Evolutionary conservation across 1,284 basidiomycete species (phyloP).

Genomic region (Cutaneotrichosporon cavernicola): DNA sequence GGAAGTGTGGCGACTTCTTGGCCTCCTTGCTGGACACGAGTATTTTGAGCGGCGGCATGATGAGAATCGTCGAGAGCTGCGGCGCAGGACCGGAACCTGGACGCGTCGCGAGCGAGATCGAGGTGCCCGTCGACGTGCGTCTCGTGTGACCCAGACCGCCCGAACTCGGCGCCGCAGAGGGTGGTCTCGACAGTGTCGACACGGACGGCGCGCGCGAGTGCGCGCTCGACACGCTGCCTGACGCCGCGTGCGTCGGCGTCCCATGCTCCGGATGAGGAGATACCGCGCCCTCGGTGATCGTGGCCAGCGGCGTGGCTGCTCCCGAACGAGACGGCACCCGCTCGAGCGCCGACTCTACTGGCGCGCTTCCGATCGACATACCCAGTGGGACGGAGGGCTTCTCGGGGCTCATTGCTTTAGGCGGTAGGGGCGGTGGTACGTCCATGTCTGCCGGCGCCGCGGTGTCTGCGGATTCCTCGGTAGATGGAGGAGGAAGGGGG

Average conservation of each 20-base stretch:
- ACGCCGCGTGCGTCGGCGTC: slow-evolving; percentile 8
- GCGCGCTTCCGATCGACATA: slow-evolving; percentile 6
- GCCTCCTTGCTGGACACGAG: slow-evolving; percentile 88
- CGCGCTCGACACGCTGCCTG: slow-evolving; percentile 13
- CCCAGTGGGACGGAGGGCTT: slow-evolving; percentile 13
- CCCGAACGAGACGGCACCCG: neutral
- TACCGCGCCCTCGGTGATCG: neutral
- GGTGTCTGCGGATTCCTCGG: neutral
- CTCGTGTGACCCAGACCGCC: slow-evolving; percentile 33
- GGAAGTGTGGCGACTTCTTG: slow-evolving; percentile 73
- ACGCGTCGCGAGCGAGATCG: slow-evolving; percentile 36
- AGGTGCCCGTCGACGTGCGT: slow-evolving; percentile 38
- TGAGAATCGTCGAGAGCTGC: slow-evolving; percentile 55
- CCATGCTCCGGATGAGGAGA: slow-evolving; percentile 18
- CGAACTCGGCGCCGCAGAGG: slow-evolving; percentile 14
- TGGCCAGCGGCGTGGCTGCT: neutral
- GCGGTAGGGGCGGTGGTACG: slow-evolving; percentile 15
- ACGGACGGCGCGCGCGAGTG: slow-evolving; percentile 9
- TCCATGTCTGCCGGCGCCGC: slow-evolving; percentile 4
- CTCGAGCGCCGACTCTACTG: neutral
- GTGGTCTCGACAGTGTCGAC: slow-evolving; percentile 34
- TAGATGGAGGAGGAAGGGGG: neutral
- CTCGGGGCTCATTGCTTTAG: slow-evolving; percentile 7
- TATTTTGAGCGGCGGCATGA: slow-evolving; percentile 81
- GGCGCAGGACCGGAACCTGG: slow-evolving; percentile 24